phyloP scores from a whole-genome alignment of 31 red algal genomes.

The Asparagopsis taxiformis region DNA sequence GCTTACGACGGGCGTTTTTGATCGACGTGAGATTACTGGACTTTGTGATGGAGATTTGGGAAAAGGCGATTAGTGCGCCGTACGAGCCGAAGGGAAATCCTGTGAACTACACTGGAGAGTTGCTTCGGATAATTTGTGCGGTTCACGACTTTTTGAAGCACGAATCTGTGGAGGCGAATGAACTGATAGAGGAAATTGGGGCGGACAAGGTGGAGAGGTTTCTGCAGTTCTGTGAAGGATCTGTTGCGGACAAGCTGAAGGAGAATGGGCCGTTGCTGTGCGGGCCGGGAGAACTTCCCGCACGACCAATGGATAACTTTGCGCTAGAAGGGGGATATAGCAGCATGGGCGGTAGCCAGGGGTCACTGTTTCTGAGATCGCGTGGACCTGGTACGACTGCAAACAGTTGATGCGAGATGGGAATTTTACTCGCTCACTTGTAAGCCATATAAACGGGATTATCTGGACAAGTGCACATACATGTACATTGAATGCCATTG shows the following conservation, averaged over 20 bases:
- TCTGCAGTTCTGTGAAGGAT: conserved; percentile 30
- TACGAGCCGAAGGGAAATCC: conserved; percentile 8
- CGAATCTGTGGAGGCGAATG: conserved; percentile 33
- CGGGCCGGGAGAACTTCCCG: conserved; percentile 41
- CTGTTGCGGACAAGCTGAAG: conserved; percentile 43
- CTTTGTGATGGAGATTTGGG: conserved; percentile 52
- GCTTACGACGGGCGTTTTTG: conserved; percentile 43
- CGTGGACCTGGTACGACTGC: conserved; percentile 20
- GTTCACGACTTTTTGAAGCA: conserved; percentile 77
- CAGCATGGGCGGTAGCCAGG: conserved; percentile 51
- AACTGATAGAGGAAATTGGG: conserved; percentile 49
- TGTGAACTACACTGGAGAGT: conserved; percentile 54
- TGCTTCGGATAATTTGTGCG: conserved; percentile 54
- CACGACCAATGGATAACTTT: conserved; percentile 45
- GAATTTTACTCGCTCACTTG: no score
- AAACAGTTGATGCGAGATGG: conserved; percentile 7
- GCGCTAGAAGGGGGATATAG: conserved; percentile 27
- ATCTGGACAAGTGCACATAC: no score
- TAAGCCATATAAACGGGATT: no score
- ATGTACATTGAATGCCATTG: no score
- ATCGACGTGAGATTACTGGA: conserved; percentile 57
- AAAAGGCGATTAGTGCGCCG: not conserved
- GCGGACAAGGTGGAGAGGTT: conserved; percentile 24
- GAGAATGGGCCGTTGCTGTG: conserved; percentile 61
- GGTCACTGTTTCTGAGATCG: conserved; percentile 41